A percentile compares a stretch with the other conserved stretches of the same genome.
Conservation (phyloP, 805 yeast species). For the Kockiozyma suomiensis region DNA sequence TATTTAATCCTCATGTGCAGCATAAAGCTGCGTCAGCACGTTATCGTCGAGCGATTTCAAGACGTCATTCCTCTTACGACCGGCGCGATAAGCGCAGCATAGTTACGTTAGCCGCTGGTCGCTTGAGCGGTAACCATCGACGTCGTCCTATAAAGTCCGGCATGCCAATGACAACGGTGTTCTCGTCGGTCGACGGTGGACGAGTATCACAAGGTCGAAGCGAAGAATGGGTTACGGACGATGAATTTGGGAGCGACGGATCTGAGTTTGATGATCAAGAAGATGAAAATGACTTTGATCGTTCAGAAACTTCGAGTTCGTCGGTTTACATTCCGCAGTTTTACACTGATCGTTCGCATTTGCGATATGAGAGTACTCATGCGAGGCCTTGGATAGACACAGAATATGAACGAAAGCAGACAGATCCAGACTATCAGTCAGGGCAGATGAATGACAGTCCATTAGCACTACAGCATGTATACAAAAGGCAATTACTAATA, state of each 20-base stretch:
- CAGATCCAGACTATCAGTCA: background rate
- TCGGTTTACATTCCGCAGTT: background rate
- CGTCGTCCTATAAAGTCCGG: background rate
- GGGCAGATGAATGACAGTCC: background rate
- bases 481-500: background rate
- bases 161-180: background rate
- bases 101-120: too few relatives aligned
- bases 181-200: background rate
- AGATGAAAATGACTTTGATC: background rate
- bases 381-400: background rate
- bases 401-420: background rate
- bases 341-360: background rate
- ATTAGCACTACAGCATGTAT: background rate
- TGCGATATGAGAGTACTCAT: too few relatives aligned
- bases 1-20: background rate
- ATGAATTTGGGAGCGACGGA: background rate
- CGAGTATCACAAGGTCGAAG: background rate
- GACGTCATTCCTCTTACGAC: background rate
- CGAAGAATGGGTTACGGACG: constrained; percentile 9
- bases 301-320: background rate
- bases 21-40: background rate
- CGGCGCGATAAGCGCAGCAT: too few relatives aligned
- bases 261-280: background rate
- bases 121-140: background rate
- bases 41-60: background rate